These are phyloP conservation scores for Linnemannia elongata DNA, from an alignment of 192 early-diverging fungal species.

Conservation along the genomic window DNA sequence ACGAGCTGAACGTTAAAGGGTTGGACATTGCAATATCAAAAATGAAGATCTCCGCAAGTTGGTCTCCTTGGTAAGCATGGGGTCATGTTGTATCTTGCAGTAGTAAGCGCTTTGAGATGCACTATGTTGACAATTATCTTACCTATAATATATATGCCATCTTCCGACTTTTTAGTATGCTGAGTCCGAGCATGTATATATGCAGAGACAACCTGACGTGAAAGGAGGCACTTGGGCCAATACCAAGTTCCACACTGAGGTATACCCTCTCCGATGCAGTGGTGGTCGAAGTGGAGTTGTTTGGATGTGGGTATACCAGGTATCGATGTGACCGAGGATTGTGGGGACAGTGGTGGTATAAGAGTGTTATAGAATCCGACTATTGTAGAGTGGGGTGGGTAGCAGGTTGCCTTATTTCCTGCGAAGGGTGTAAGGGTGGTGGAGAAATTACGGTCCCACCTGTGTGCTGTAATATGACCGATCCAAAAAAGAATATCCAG, in stretches of 20 bases:
- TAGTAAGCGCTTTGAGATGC: too few species aligned
- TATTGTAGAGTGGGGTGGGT: conserved; percentile 47
- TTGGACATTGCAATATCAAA: conserved; percentile 29
- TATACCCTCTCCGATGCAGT: not conserved
- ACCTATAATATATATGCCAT: too few species aligned
- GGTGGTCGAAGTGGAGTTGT: not conserved
- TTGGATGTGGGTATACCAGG: not conserved
- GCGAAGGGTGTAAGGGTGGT: not conserved
- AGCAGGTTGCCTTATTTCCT: conserved; percentile 33
- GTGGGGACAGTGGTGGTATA: not conserved
- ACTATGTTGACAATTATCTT: too few species aligned
- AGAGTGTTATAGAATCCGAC: conserved; percentile 43
- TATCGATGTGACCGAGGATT: not conserved
- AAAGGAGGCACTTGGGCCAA: conserved; percentile 32
- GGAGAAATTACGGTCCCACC: too few species aligned
- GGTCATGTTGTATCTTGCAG: not conserved
- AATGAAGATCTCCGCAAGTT: conserved; percentile 40
- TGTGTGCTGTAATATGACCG: too few species aligned
- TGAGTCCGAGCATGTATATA: conserved; percentile 12
- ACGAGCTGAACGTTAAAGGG: conserved; percentile 39
- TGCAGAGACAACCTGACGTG: not conserved
- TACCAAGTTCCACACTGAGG: conserved; percentile 47
- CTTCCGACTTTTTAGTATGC: conserved; percentile 13
- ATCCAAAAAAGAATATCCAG: too few species aligned
- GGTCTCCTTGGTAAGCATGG: conserved; percentile 17